phyloP scores from a whole-genome alignment of 73 alveolate species.

The Stentor coeruleus region DNA sequence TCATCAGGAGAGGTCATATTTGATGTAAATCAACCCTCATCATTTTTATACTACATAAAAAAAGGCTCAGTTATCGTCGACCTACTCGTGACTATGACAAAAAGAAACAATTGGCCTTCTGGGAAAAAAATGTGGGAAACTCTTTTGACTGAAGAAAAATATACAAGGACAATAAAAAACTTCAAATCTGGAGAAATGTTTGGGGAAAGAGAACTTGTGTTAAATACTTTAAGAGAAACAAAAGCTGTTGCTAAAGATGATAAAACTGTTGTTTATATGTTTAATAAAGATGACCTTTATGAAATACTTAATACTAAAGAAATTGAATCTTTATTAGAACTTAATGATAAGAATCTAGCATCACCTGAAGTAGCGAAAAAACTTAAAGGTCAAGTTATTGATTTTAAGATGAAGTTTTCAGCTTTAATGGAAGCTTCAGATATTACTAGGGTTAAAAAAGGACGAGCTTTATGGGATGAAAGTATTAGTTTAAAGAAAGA shows the following conservation, averaged over 20 bases:
- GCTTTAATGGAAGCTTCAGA: constrained; percentile 17
- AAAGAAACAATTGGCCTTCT: neutral
- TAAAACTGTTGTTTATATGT: neutral
- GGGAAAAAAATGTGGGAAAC: neutral
- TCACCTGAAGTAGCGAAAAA: constrained; percentile 20
- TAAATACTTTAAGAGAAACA: neutral
- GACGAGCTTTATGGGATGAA: constrained; percentile 17
- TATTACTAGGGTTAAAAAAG: constrained; percentile 2
- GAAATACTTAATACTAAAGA: neutral
- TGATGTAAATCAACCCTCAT: neutral
- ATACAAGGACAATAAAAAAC: neutral
- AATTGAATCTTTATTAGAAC: neutral
- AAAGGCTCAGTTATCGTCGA: constrained; percentile 11
- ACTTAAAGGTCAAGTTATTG: neutral
- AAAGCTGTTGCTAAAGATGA: neutral
- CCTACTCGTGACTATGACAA: neutral
- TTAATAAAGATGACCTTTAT: neutral
- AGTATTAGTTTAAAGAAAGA: neutral
- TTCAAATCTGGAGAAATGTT: constrained; percentile 12
- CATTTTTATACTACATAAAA: neutral
- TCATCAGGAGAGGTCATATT: neutral
- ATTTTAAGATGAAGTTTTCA: neutral
- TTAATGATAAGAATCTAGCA: neutral
- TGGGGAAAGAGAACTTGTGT: constrained; percentile 5
- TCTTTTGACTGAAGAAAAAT: constrained; percentile 11